Conservation (phyloP, 139 green algal genomes). For the Picochlorum sp. region DNA sequence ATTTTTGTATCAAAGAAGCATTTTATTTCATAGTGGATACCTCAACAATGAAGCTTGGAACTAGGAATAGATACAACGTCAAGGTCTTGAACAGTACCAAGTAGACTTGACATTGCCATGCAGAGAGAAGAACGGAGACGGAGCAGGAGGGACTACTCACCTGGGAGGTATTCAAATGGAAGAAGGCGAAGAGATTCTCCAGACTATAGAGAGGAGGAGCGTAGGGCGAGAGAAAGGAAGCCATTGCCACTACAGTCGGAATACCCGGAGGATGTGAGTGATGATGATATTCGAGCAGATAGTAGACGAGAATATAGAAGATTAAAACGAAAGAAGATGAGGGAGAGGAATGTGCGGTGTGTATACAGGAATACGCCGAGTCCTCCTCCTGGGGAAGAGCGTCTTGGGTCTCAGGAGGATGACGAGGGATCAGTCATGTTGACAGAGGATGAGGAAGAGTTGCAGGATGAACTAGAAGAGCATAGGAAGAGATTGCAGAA, state of each 20-base stretch:
- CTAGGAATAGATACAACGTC: too few species aligned
- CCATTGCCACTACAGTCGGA: neutral
- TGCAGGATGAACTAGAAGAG: neutral
- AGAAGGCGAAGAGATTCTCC: neutral
- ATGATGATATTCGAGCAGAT: conserved; percentile 30
- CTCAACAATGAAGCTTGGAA: too few species aligned
- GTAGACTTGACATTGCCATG: too few species aligned
- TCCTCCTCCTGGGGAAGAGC: conserved; percentile 30
- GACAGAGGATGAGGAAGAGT: conserved; percentile 2
- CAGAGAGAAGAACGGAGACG: neutral
- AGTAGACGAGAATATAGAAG: conserved; percentile 37
- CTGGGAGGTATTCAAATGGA: too few species aligned
- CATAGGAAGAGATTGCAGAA: neutral
- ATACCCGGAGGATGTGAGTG: conserved; percentile 21
- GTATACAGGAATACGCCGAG: conserved; percentile 66
- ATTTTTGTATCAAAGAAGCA: too few species aligned
- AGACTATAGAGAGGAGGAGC: neutral
- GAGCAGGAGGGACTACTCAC: neutral
- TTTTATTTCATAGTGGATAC: too few species aligned
- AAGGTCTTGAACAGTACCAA: too few species aligned
- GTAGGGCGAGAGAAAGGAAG: neutral
- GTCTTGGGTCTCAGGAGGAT: neutral
- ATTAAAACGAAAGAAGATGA: conserved; percentile 58
- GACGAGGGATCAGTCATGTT: neutral
- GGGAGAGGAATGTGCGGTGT: conserved; percentile 38